Conservation (phyloP, 225 moss, liverwort and hornwort species). For the Thuidium tamariscinum region DNA sequence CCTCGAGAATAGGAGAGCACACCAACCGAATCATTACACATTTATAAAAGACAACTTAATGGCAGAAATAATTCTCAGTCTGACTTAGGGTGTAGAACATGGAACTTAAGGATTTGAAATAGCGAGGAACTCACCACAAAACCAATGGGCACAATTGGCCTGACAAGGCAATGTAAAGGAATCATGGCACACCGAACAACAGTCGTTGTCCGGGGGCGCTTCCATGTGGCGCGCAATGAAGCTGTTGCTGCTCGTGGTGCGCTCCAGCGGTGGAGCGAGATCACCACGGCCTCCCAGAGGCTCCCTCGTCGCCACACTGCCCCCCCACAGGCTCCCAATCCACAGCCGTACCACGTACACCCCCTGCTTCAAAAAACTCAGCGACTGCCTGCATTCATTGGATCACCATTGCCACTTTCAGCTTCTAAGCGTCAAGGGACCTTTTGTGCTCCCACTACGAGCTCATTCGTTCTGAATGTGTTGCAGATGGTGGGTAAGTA, state of each 20-base stretch:
- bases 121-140: constrained; percentile 50
- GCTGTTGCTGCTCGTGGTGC: constrained; percentile 25
- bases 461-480: neutral
- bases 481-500: neutral
- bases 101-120: neutral
- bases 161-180: constrained; percentile 79
- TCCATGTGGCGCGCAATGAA: constrained; percentile 57
- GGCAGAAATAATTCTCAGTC: neutral
- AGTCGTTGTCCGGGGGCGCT: constrained; percentile 78
- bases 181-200: constrained; percentile 92
- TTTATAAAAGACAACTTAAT: neutral
- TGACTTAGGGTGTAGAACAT: neutral
- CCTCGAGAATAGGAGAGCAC: neutral
- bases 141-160: constrained; percentile 98
- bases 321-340: constrained; percentile 61
- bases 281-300: constrained; percentile 17
- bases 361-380: constrained; percentile 72
- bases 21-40: neutral
- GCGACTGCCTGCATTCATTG: constrained; percentile 43
- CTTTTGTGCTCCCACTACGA: neutral
- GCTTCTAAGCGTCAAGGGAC: neutral
- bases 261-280: constrained; percentile 25
- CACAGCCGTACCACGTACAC: constrained; percentile 49
- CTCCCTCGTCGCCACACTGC: constrained; percentile 35
- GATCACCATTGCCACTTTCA: neutral